phyloP scores from a whole-genome alignment of 257 asterid species.

The Leptodermis oblonga region DNA sequence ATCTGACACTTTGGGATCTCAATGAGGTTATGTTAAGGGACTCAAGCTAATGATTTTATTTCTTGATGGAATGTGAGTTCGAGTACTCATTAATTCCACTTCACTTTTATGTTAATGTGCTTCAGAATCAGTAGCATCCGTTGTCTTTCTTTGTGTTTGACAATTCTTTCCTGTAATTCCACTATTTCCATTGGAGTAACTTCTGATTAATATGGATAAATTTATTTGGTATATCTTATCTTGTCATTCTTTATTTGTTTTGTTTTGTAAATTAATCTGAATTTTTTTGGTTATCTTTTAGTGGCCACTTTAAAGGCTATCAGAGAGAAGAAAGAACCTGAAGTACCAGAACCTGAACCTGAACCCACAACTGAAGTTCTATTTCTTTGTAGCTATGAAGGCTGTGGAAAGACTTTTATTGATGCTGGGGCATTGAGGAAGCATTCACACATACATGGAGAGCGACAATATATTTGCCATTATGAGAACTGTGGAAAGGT shows the following conservation, averaged over 20 bases:
- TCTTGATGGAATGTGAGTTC: neutral
- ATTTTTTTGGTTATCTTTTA: slow-evolving; percentile 25
- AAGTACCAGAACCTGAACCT: slow-evolving; percentile 68
- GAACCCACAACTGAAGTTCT: slow-evolving; percentile 97
- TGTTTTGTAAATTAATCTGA: neutral
- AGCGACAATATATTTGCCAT: slow-evolving; percentile 89
- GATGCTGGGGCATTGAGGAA: slow-evolving; percentile 97
- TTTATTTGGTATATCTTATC: neutral
- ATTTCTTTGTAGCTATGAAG: slow-evolving; percentile 93
- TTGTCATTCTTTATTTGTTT: neutral
- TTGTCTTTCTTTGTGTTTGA: neutral
- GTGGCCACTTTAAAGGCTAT: slow-evolving; percentile 64
- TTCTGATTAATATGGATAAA: neutral
- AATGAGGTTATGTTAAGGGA: too few species aligned
- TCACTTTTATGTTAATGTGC: neutral
- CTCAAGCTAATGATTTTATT: neutral
- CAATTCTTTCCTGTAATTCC: neutral
- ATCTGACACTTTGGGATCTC: neutral
- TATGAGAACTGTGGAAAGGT: slow-evolving; percentile 88
- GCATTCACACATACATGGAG: slow-evolving; percentile 98
- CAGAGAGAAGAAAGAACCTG: slow-evolving; percentile 66
- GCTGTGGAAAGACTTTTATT: slow-evolving; percentile 96
- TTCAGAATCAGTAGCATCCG: slow-evolving; percentile 6
- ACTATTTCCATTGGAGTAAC: neutral
- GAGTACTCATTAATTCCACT: neutral